A percentile compares a stretch with the other conserved stretches of the same genome.
These are phyloP conservation scores for Paracoccidioides lutzii DNA, from an alignment of 2,329 filamentous ascomycete genomes.

Conservation along the genomic window DNA sequence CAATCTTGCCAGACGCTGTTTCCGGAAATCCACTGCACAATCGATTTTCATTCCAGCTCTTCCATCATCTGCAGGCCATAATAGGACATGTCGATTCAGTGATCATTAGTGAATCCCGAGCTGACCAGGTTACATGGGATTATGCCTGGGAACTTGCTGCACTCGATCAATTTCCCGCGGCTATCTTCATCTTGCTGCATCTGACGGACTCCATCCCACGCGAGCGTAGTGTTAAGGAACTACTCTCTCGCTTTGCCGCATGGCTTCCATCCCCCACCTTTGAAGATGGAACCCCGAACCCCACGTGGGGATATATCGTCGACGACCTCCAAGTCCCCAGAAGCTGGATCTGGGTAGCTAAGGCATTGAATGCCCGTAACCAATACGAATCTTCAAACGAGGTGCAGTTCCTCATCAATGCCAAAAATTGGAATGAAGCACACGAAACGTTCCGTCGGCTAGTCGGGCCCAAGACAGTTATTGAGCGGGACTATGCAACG, in stretches of 20 bases:
- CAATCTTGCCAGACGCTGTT: slow-evolving; percentile 63
- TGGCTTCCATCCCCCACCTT: slow-evolving; percentile 48
- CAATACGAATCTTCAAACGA: slow-evolving; percentile 57
- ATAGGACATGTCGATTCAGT: slow-evolving; percentile 37
- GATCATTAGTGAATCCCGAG: slow-evolving; percentile 44
- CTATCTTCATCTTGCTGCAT: slow-evolving; percentile 66
- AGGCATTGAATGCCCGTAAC: slow-evolving; percentile 68
- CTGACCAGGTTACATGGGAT: slow-evolving; percentile 52
- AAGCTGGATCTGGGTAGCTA: slow-evolving; percentile 75
- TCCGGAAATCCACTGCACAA: slow-evolving; percentile 62
- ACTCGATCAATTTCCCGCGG: slow-evolving; percentile 54
- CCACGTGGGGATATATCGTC: slow-evolving; percentile 47
- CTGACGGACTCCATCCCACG: slow-evolving; percentile 53
- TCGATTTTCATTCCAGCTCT: slow-evolving; percentile 74
- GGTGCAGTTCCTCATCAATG: slow-evolving; percentile 67
- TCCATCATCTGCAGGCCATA: slow-evolving; percentile 47
- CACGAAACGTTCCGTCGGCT: slow-evolving; percentile 69
- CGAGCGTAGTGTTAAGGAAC: slow-evolving; percentile 55
- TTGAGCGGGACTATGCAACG: slow-evolving; percentile 64
- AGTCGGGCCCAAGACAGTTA: slow-evolving; percentile 70
- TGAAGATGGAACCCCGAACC: slow-evolving; percentile 27
- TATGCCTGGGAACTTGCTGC: slow-evolving; percentile 42
- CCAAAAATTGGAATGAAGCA: slow-evolving; percentile 63
- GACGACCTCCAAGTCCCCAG: slow-evolving; percentile 57
- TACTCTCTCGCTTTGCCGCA: slow-evolving; percentile 59